Conservation (phyloP, 495 filamentous ascomycete species). For the Talaromyces wortmannii region DNA sequence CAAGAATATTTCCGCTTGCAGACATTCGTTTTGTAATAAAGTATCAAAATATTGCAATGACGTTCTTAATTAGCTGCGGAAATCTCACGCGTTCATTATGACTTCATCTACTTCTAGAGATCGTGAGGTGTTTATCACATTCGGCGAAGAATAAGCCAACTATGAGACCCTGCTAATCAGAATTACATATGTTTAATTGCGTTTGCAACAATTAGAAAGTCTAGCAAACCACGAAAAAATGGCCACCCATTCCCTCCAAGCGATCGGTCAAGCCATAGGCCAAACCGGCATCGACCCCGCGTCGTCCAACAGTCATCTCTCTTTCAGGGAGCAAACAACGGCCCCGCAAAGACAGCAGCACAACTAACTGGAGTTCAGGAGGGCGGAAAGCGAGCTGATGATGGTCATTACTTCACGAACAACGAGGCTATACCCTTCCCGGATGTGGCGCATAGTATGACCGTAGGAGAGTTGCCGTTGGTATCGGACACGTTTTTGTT, state of each 20-base stretch:
- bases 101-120: background rate
- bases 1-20: too few species aligned
- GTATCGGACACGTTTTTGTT: constrained; percentile 48
- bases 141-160: background rate
- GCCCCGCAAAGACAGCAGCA: constrained; percentile 47
- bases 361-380: constrained; percentile 42
- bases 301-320: constrained; percentile 14
- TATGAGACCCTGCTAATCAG: background rate
- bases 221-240: background rate
- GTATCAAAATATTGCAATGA: too few species aligned
- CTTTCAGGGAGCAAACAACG: constrained; percentile 44
- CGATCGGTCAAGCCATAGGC: constrained; percentile 19
- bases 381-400: constrained; percentile 41
- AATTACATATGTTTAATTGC: background rate
- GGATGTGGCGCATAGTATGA: constrained; percentile 52
- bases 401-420: constrained; percentile 50
- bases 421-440: constrained; percentile 53
- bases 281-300: constrained; percentile 15
- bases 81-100: background rate
- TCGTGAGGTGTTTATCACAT: background rate
- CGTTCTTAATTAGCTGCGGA: too few species aligned
- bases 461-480: constrained; percentile 48
- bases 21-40: too few species aligned
- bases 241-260: constrained; percentile 17
- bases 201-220: background rate